Evolutionary conservation across 2,329 filamentous ascomycete species (phyloP), one percentile per base, ranked within the genome.

Genomic region (Penicillium digitatum): DNA sequence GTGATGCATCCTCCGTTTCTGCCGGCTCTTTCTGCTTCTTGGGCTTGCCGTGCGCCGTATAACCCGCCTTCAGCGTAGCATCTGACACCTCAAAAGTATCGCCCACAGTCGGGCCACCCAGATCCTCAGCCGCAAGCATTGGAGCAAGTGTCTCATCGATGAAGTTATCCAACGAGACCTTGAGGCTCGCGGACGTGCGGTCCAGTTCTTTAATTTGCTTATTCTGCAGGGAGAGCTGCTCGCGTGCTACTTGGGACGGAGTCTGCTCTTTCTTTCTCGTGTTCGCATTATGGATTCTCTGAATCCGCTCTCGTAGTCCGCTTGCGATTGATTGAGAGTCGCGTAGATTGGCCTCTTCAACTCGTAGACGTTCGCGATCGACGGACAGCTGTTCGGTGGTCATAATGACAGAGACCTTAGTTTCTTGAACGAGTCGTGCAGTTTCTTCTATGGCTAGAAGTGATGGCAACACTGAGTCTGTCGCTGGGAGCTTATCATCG

Each of bases 81-180:
- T 87, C 81, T 9, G 77, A 81, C 63, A 77, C 85, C 74, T 88
- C 84, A 66, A 87, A 79, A 63, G 87, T 78, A 61, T 90, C 87
- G 3, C 90, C 89, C 0, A 92, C 89, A 11, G 91, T 87, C 0
- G 90, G 90, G 0, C 90, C 90, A 8, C 90, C 90, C 1, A 92
- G 79, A 66, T 91, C 88, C 74, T 95, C 90, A 0, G 89, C 88
- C 7, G 89, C 90, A 40, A 95, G 78, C 84, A 93, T 88, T 3
- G 82, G 74, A 1, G 88, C 87, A 1, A 95, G 79, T 38, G 84
- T 81, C 40, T 83, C 76, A 58, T 89, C 83, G 54, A 93, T 86
- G 66, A 95, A 95, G 16, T 75, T 76, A 59, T 87, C 82, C 52
- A 95, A 79, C 0, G 82, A 79, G 54, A 80, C 81, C 52, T 88